Evolutionary conservation across 2,329 filamentous ascomycete species (phyloP).

Genomic region (Penicillium sp.): DNA sequence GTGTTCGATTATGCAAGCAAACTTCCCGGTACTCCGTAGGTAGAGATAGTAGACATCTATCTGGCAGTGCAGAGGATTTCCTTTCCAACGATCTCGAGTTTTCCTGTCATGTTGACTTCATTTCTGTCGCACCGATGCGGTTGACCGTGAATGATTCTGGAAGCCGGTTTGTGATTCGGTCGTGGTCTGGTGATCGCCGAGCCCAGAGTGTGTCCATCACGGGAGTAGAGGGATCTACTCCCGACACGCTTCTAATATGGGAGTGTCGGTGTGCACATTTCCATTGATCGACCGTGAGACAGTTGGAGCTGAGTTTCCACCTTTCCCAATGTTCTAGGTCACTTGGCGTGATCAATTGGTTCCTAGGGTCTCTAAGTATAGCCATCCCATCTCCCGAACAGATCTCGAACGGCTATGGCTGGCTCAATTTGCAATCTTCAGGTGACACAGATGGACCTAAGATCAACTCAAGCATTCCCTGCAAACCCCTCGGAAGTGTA

Average conservation of each 20-base stretch:
- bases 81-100: not conserved
- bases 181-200: conserved; percentile 5
- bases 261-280: conserved; percentile 6
- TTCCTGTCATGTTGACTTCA: not conserved
- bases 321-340: not conserved
- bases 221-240: not conserved
- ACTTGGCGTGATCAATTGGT: not conserved
- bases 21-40: not conserved
- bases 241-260: not conserved
- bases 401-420: conserved; percentile 8
- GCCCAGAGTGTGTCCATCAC: not conserved
- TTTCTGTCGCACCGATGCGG: conserved; percentile 1
- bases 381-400: not conserved
- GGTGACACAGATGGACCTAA: conserved; percentile 8
- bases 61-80: not conserved
- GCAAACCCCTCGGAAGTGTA: not conserved
- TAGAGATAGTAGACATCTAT: not conserved
- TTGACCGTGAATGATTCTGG: conserved; percentile 9
- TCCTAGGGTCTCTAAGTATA: not conserved
- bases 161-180: conserved; percentile 8
- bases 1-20: not conserved
- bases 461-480: not conserved
- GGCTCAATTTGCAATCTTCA: conserved; percentile 3
- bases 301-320: not conserved
- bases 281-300: not conserved